These are phyloP conservation scores for Lichtheimia ornata DNA, from an alignment of 371 early-diverging fungal genomes.

Conservation along the genomic window DNA sequence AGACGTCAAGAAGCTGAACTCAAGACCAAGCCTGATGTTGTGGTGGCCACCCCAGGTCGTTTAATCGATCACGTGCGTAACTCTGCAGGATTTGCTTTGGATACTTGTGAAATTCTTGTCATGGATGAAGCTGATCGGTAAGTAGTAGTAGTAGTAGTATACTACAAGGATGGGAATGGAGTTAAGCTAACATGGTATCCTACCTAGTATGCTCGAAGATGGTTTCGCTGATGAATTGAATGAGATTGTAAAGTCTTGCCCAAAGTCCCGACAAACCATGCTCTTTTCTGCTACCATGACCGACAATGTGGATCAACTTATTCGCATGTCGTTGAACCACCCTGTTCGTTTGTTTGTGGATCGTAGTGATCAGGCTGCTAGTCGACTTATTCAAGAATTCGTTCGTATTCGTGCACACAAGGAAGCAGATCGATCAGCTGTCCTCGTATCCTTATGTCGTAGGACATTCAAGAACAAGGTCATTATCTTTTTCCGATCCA, in stretches of 20 bases:
- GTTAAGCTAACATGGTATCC: no score
- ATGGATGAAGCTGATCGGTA: conserved; percentile 99
- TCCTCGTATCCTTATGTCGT: conserved; percentile 83
- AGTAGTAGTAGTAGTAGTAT: neutral
- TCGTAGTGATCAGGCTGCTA: conserved; percentile 74
- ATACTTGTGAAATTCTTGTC: conserved; percentile 94
- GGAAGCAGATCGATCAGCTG: conserved; percentile 86
- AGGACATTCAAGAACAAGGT: conserved; percentile 76
- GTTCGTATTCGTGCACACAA: conserved; percentile 87
- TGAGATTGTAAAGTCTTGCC: conserved; percentile 92
- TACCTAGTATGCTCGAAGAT: conserved; percentile 94
- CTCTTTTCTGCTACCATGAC: conserved; percentile 99
- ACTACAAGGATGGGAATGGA: neutral
- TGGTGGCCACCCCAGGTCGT: conserved; percentile 99
- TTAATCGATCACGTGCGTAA: conserved; percentile 98
- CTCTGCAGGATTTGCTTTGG: conserved; percentile 84
- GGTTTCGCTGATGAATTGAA: conserved; percentile 98
- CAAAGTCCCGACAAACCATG: conserved; percentile 94
- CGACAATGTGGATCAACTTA: conserved; percentile 94
- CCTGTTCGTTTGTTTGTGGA: conserved; percentile 94
- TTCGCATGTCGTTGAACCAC: conserved; percentile 87
- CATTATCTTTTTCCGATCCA: conserved; percentile 93
- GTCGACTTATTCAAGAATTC: conserved; percentile 90
- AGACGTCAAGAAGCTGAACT: conserved; percentile 94
- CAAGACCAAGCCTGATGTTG: conserved; percentile 90